phyloP scores from a whole-genome alignment of 192 early-diverging fungal species.

The Lunasporangiospora selenospora region DNA sequence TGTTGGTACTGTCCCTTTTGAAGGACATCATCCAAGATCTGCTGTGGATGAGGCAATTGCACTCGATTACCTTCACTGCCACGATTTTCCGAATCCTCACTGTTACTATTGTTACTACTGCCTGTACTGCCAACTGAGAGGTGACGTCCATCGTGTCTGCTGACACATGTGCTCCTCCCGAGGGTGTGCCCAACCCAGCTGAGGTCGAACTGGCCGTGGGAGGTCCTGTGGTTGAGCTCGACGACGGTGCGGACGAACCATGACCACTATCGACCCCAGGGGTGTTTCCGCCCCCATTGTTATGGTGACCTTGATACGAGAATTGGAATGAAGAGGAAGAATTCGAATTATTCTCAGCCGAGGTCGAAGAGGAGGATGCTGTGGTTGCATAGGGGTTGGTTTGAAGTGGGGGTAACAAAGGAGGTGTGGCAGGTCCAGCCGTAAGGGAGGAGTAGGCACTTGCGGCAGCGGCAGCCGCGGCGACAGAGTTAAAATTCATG shows the following conservation, averaged over 20 bases:
- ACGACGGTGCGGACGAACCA: too few relatives aligned
- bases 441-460: not conserved
- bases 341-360: not conserved
- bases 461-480: too few relatives aligned
- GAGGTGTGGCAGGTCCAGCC: conserved; percentile 23
- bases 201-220: too few relatives aligned
- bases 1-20: too few relatives aligned
- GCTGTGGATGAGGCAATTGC: conserved; percentile 39
- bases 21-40: conserved; percentile 33
- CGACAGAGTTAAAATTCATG: conserved; percentile 26
- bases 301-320: conserved; percentile 14
- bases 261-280: not conserved
- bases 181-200: conserved; percentile 29
- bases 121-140: too few relatives aligned
- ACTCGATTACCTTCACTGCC: not conserved
- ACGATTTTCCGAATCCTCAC: conserved; percentile 23
- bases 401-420: conserved; percentile 36
- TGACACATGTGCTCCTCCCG: too few relatives aligned
- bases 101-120: too few relatives aligned
- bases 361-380: not conserved
- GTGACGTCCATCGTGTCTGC: too few relatives aligned
- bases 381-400: conserved; percentile 8
- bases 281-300: too few relatives aligned
- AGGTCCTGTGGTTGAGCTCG: too few relatives aligned
- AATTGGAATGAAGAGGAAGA: conserved; percentile 12